Evolutionary conservation across 2,329 filamentous ascomycete species (phyloP).

Genomic region (Helotiales sp.): DNA sequence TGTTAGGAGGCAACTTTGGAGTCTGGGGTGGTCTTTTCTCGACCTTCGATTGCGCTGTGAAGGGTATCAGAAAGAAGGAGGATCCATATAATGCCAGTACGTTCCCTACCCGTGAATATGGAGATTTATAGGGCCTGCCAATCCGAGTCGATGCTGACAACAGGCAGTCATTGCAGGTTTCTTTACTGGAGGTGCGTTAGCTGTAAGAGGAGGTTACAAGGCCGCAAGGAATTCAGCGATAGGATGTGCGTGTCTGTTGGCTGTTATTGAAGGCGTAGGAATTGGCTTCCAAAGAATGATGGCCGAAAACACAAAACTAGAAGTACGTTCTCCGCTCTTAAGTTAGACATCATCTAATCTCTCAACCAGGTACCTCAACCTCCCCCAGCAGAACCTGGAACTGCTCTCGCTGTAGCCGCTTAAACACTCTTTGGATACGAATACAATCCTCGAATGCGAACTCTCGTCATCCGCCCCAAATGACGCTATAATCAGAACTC

Average conservation of each 20-base stretch:
- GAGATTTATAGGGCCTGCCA: too few relatives aligned
- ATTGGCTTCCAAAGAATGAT: slow-evolving; percentile 96
- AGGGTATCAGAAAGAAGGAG: slow-evolving; percentile 93
- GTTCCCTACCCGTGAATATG: slow-evolving; percentile 27
- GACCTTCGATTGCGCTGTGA: slow-evolving; percentile 95
- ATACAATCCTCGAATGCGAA: slow-evolving; percentile 9
- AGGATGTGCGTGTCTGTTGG: slow-evolving; percentile 89
- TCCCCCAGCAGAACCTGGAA: slow-evolving; percentile 32
- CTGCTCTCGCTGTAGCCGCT: slow-evolving; percentile 32
- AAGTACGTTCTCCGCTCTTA: slow-evolving; percentile 49
- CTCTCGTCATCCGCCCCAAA: slow-evolving; percentile 22
- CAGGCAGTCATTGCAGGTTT: slow-evolving; percentile 80
- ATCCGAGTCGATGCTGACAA: slow-evolving; percentile 15
- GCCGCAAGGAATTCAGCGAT: slow-evolving; percentile 95
- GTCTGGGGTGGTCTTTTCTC: slow-evolving; percentile 97
- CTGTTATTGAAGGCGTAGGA: slow-evolving; percentile 95
- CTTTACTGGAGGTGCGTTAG: slow-evolving; percentile 90
- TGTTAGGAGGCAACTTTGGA: slow-evolving; percentile 96
- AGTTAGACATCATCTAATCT: slow-evolving; percentile 5
- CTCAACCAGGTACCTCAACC: slow-evolving; percentile 29
- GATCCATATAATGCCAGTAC: slow-evolving; percentile 91
- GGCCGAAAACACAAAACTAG: slow-evolving; percentile 82
- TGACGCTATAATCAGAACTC: slow-evolving; percentile 27
- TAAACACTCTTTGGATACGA: slow-evolving; percentile 4
- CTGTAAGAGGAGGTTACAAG: slow-evolving; percentile 87